Base-by-base conservation (phyloP, 73 alveolate genomes). In the Paramecium bursaria region DNA sequence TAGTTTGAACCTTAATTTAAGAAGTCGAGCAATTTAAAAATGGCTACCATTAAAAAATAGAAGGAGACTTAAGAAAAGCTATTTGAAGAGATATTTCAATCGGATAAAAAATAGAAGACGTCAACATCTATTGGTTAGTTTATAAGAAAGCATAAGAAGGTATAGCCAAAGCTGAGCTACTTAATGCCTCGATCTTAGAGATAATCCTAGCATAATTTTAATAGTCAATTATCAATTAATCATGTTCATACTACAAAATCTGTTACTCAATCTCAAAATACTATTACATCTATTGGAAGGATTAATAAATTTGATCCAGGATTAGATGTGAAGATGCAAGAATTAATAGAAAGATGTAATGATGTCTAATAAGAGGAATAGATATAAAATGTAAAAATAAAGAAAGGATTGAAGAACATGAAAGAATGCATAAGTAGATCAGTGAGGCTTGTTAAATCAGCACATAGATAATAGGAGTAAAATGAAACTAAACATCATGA, bases 1-100 rank as follows among this genome's bases (percentile, higher is more conserved):
- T 21, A 67, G 33, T 67, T 67, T 42, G 82, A 67, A 42, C 82
- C 82, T 4, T 42, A 67, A 19, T 39, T 39, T 42, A 39, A 47
- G 23, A 67, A 42, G 44, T 39, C 33, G 82, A 42, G 44, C 27
- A 67, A 67, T 21, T 19, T 67, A 7, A 67, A 42, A 67, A 67
- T 67, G 82, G 44, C 23, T 17, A 42, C 55, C 29, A 19, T 67
- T 67, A 42, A 31, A 27, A 67, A 67, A 42, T 19, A 42, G 50
- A 31, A 67, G 27, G 53, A 67, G 17, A 42, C 44, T 11, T 42
- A 67, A 7, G 82, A 67, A 15, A 67, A 67, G 19, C 13, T 67
- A 14, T 67, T 67, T 67, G 82, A 29, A 0, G 23, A 67, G 33
- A 33, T 67, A 6, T 67, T 67, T 31, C 46, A 67, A 47, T 67